Conservation (phyloP, 257 asterid genomes). For the Paulownia fortunei region DNA sequence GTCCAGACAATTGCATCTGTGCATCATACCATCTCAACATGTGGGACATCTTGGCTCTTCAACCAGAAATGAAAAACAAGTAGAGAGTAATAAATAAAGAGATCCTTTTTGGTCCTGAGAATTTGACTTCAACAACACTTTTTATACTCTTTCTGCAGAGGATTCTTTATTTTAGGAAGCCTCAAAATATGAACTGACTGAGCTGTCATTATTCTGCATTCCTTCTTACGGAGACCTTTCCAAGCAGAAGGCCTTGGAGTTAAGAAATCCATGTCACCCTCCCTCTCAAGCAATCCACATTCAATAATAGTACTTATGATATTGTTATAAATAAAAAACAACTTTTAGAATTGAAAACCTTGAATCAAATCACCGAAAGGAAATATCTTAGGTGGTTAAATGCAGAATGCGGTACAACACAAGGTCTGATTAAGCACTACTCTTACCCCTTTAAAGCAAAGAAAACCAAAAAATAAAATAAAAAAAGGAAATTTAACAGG, state of each 20-base stretch:
- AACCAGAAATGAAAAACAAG: not conserved
- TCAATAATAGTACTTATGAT: not conserved
- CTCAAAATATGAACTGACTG: constrained; percentile 33
- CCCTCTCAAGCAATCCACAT: constrained; percentile 20
- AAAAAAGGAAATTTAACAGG: not conserved
- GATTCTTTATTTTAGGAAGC: constrained; percentile 7
- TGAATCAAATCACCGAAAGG: constrained; percentile 19
- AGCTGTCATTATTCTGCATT: constrained; percentile 50
- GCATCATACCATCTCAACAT: constrained; percentile 52
- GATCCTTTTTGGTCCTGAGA: constrained; percentile 39
- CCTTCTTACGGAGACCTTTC: not conserved
- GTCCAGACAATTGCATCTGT: constrained; percentile 46
- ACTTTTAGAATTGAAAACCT: not conserved
- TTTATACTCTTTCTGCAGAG: constrained; percentile 22
- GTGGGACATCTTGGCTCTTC: constrained; percentile 43
- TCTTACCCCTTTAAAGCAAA: not conserved
- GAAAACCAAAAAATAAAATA: not conserved
- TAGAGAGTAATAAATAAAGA: constrained; percentile 17
- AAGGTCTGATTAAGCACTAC: not conserved
- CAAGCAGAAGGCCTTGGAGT: not conserved
- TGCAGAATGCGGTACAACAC: not conserved
- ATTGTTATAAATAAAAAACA: not conserved
- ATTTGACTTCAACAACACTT: constrained; percentile 47
- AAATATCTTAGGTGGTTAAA: not conserved
- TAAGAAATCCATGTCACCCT: constrained; percentile 18